Evolutionary conservation across 345 rosid species (phyloP), one percentile per base, ranked within the genome.

Genomic region (Eucalyptus lansdowneana): DNA sequence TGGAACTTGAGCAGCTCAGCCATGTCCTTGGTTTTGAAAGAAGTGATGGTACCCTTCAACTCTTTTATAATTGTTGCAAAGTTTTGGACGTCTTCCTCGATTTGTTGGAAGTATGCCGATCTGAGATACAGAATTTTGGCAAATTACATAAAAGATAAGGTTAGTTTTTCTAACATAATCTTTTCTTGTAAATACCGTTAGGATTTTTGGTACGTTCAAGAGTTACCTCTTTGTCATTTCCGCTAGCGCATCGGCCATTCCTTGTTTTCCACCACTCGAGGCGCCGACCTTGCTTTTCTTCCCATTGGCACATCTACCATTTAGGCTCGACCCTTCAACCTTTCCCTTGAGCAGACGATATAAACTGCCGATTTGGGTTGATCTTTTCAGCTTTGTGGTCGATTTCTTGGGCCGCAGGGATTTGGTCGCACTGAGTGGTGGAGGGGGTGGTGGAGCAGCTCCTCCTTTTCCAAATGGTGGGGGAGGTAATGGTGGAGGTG

Each of bases 191-290:
- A 76, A 12, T 40, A 76, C 47, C 5, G 27, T 11, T 37, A 37
- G 83, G 83, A 76, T 76, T 40, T 76, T 24, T 76, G 25, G 14
- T 40, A 15, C 83, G 8, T 37, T 62, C 11, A 29, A 40, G 51
- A 50, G 56, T 50, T 90, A 94, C 95, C 98, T 96, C 92, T 94
- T 97, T 51, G 99, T 96, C 92, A 96, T 97, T 94, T 98, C 99
- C 60, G 98, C 97, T 17, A 98, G 94, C 60, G 99, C 99, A 93
- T 97, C 99, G 54, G 99, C 99, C 99, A 98, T 95, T 91, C 99
- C 99, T 94, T 97, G 97, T 90, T 97, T 96, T 80, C 96, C 98
- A 83, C 95, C 92, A 8, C 88, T 62, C 1, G 91, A 37, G 85
- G 88, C 88, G 5, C 80, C 91, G n/a, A 88, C 91, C 21, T 90